phyloP scores from a whole-genome alignment of 1,139 yeast species.

The Suhomyces chickasaworum region DNA sequence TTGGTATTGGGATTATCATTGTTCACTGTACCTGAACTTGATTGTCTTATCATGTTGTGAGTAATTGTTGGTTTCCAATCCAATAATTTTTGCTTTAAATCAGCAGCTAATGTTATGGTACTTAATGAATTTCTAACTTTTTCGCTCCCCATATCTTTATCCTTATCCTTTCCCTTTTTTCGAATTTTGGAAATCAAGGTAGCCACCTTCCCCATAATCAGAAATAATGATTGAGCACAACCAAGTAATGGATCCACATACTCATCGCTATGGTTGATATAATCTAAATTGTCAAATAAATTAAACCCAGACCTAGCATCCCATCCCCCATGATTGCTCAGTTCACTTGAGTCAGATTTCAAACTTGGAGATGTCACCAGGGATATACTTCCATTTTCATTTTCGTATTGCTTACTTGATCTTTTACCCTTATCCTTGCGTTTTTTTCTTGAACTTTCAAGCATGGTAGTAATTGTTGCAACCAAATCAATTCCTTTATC shows the following conservation, averaged over 20 bases:
- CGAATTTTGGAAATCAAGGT: slow-evolving; percentile 54
- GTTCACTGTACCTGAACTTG: slow-evolving; percentile 19
- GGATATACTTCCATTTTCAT: slow-evolving; percentile 6
- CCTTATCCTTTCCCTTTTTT: too few species aligned
- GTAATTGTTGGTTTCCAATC: slow-evolving; percentile 56
- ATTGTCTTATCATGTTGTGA: slow-evolving; percentile 36
- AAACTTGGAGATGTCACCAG: slow-evolving; percentile 18
- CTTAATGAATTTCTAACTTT: slow-evolving; percentile 41
- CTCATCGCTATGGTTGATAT: slow-evolving; percentile 30
- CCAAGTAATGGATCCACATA: slow-evolving; percentile 67
- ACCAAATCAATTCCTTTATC: slow-evolving; percentile 47
- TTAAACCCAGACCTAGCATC: slow-evolving; percentile 15
- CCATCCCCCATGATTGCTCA: slow-evolving; percentile 18
- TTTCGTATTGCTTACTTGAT: slow-evolving; percentile 9
- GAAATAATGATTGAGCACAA: slow-evolving; percentile 63
- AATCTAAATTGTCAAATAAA: slow-evolving; percentile 38
- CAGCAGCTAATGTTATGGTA: slow-evolving; percentile 57
- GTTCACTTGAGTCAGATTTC: slow-evolving; percentile 29
- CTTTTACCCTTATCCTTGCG: slow-evolving; percentile 12
- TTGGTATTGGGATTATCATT: slow-evolving; percentile 17
- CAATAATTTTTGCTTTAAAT: slow-evolving; percentile 52
- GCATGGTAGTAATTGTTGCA: slow-evolving; percentile 40
- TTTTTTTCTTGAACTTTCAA: slow-evolving; percentile 22
- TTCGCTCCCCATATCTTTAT: too few species aligned
- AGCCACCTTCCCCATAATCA: slow-evolving; percentile 65